Evolutionary conservation across 306 rosid species (phyloP).

Genomic region (Benincasa hispida): DNA sequence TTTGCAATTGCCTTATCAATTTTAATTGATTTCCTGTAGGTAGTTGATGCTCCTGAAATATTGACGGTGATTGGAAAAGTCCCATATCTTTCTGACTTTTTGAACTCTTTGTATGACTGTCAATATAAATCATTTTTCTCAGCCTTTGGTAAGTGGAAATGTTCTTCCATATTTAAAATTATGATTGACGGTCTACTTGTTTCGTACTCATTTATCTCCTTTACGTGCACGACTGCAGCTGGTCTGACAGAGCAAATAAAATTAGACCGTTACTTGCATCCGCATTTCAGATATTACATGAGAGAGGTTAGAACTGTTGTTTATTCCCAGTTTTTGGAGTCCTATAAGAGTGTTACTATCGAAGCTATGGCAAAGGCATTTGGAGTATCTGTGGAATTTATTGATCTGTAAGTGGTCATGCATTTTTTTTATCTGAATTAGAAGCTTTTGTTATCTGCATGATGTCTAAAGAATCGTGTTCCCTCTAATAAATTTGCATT

Average conservation of each 20-base stretch:
- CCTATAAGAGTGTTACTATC: slow-evolving; percentile 90
- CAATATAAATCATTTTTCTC: slow-evolving; percentile 78
- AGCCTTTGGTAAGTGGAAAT: slow-evolving; percentile 68
- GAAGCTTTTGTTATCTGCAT: background rate
- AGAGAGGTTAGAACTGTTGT: slow-evolving; percentile 86
- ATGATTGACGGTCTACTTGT: background rate
- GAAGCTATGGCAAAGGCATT: slow-evolving; percentile 98
- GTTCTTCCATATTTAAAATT: background rate
- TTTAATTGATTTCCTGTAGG: slow-evolving; percentile 26
- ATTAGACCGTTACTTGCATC: slow-evolving; percentile 82
- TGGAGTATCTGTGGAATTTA: slow-evolving; percentile 88
- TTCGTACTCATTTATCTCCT: slow-evolving; percentile 1
- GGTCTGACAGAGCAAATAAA: slow-evolving; percentile 83
- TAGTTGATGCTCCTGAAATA: slow-evolving; percentile 94
- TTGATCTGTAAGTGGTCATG: slow-evolving; percentile 61
- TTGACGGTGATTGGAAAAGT: slow-evolving; percentile 88
- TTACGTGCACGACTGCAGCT: slow-evolving; percentile 34
- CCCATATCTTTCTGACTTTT: slow-evolving; percentile 62
- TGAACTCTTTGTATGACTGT: slow-evolving; percentile 76
- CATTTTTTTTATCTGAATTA: too few species aligned
- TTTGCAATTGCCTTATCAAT: background rate
- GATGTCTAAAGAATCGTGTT: background rate
- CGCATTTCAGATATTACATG: slow-evolving; percentile 93
- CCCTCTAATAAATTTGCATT: background rate
- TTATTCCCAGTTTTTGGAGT: slow-evolving; percentile 89